Base-by-base conservation (phyloP, 495 filamentous ascomycete species). In the Opeltia flavorubescens region DNA sequence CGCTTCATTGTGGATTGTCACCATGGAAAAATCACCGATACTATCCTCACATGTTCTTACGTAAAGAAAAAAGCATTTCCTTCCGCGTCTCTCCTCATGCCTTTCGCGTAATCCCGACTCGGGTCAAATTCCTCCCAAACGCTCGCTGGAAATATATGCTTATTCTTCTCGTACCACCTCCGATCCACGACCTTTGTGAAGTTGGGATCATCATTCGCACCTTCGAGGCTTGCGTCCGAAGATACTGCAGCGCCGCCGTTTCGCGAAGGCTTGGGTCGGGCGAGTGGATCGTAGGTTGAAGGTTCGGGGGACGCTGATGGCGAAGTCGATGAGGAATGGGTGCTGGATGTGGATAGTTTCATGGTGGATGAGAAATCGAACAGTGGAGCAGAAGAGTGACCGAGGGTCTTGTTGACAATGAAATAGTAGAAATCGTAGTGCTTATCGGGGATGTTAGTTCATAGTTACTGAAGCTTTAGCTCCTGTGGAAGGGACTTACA, bases 401-500 rank as follows among this genome's bases (percentile, higher is more conserved):
- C 83, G n/a, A 72, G 50, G 12, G 75, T 78, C 49, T 80, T 76
- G 69, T 96, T 95, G 59, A 89, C 82, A 55, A 95, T 84, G 64
- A 96, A 95, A 66, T 91, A 88, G 59, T 96, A 89, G 57, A 96
- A 84, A 46, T 95, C 88, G 57, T 91, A 95, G 62, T 98, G 91
- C 88, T 94, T 6, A 43, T 28, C 20, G 21, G 1, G 12, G 12
- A n/a, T 46, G 23, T 17, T 20, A n/a, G 18, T 47, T 30, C 11
- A 26, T 26, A 18, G 20, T 20, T 27, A 17, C 21, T 13, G 36
- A 33, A 12, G n/a, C 17, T 12, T 25, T 15, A 30, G 17, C 8
- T 26, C 46, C 21, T 7, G 12, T 11, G 30, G n/a, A 5, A 26
- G 13, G 4, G 35, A 77, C 83, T 70, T 67, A 93, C 88, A 70